These are phyloP conservation scores for Phytopythium oedochilum DNA, from an alignment of 352 stramenopile genomes.

Conservation along the genomic window DNA sequence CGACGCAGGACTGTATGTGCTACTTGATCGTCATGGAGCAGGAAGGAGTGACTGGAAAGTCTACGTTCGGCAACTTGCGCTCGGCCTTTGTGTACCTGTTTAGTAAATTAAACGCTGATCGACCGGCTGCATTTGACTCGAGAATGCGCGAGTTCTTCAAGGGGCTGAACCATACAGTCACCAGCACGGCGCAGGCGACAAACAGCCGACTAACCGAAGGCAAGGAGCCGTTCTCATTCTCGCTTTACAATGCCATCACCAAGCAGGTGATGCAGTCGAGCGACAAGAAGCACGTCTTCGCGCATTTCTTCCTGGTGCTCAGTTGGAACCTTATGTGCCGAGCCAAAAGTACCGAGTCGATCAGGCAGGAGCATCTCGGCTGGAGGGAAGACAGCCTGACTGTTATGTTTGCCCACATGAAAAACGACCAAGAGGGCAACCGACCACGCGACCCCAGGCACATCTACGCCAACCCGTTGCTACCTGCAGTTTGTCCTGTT, in stretches of 20 bases:
- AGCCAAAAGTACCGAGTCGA: constrained; percentile 7
- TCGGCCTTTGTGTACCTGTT: too few relatives aligned
- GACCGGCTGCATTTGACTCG: too few relatives aligned
- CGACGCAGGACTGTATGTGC: too few relatives aligned
- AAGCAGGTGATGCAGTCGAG: too few relatives aligned
- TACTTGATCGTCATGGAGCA: too few relatives aligned
- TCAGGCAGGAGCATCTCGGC: constrained; percentile 6
- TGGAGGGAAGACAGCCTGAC: constrained; percentile 7
- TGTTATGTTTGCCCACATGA: constrained; percentile 21
- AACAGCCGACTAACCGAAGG: constrained; percentile 1
- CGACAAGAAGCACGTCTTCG: constrained; percentile 7
- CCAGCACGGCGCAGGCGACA: too few relatives aligned
- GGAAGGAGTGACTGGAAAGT: too few relatives aligned
- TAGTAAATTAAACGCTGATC: too few relatives aligned
- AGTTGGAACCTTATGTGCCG: constrained; percentile 12
- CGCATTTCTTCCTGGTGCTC: constrained; percentile 5
- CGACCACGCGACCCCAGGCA: constrained; percentile 14
- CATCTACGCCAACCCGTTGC: constrained; percentile 18
- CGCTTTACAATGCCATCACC: constrained; percentile 11
- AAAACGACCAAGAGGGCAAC: constrained; percentile 22
- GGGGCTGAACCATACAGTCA: too few relatives aligned
- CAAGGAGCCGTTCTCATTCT: constrained; percentile 10
- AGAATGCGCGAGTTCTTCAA: too few relatives aligned
- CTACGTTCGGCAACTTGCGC: too few relatives aligned
- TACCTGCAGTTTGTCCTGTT: constrained; percentile 20